A percentile compares a stretch with the other conserved stretches of the same genome.
These are phyloP conservation scores for Hygrocybe punicea DNA, from an alignment of 768 basidiomycete species.

Conservation along the genomic window DNA sequence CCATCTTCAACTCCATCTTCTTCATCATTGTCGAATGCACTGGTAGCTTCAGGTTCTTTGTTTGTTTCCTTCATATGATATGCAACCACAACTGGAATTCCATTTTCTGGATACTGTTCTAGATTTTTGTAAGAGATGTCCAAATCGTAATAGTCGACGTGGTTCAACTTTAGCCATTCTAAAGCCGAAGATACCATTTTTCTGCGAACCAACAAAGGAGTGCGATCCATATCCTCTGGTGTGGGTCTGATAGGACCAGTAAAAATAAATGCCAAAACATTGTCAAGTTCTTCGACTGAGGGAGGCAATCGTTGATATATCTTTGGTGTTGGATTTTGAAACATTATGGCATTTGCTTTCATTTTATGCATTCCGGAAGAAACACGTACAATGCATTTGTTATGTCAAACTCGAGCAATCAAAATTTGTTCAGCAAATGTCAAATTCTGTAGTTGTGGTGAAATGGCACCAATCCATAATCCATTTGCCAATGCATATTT, in stretches of 20 bases:
- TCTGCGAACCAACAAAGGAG: slow-evolving; percentile 32
- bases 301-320: slow-evolving; percentile 35
- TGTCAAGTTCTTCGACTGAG: slow-evolving; percentile 28
- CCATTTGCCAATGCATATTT: slow-evolving; percentile 2
- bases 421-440: slow-evolving; percentile 6
- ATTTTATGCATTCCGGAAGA: slow-evolving; percentile 16
- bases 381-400: slow-evolving; percentile 27
- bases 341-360: slow-evolving; percentile 17
- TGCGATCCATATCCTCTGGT: slow-evolving; percentile 23
- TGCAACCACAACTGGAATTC: slow-evolving; percentile 15
- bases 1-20: slow-evolving; percentile 26
- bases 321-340: slow-evolving; percentile 28
- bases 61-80: slow-evolving; percentile 12
- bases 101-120: slow-evolving; percentile 20
- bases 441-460: background rate
- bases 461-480: slow-evolving; percentile 6
- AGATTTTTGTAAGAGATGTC: slow-evolving; percentile 28
- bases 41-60: slow-evolving; percentile 9
- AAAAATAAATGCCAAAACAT: slow-evolving; percentile 32
- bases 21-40: slow-evolving; percentile 10
- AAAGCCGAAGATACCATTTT: slow-evolving; percentile 24
- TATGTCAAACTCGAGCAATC: slow-evolving; percentile 18
- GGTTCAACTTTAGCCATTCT: slow-evolving; percentile 35
- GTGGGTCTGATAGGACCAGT: slow-evolving; percentile 26
- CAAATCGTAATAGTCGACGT: slow-evolving; percentile 31